A percentile compares a stretch with the other conserved stretches of the same genome.
Evolutionary conservation across 2,329 filamentous ascomycete genomes (phyloP).

Genomic region (Sordariomycetes sp.): DNA sequence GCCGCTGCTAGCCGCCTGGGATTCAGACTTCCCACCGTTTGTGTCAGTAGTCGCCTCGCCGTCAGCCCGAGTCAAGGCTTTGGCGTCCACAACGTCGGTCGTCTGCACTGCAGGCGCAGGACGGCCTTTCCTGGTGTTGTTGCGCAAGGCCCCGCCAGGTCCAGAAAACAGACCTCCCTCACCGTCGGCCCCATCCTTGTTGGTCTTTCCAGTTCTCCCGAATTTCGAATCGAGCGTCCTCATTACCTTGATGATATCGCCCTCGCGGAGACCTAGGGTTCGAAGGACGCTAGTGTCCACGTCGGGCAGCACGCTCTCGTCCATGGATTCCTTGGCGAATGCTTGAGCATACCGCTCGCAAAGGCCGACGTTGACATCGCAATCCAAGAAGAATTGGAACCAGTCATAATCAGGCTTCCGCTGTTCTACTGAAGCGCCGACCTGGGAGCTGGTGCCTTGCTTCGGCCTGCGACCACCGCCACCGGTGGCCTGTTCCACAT

Average conservation of each 20-base stretch:
- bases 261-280: slow-evolving; percentile 86
- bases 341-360: slow-evolving; percentile 91
- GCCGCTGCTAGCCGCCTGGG: slow-evolving; percentile 26
- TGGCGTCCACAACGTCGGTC: slow-evolving; percentile 78
- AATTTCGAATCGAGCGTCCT: slow-evolving; percentile 76
- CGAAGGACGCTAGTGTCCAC: slow-evolving; percentile 75
- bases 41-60: slow-evolving; percentile 7
- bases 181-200: slow-evolving; percentile 46
- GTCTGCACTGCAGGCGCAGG: slow-evolving; percentile 80
- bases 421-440: slow-evolving; percentile 51
- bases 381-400: slow-evolving; percentile 96
- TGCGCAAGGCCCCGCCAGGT: slow-evolving; percentile 78
- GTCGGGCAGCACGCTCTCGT: slow-evolving; percentile 83
- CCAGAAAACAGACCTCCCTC: slow-evolving; percentile 75
- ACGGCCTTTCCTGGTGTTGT: slow-evolving; percentile 88
- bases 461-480: slow-evolving; percentile 11
- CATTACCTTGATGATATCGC: slow-evolving; percentile 93
- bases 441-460: slow-evolving; percentile 18
- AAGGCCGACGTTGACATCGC: slow-evolving; percentile 82
- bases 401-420: slow-evolving; percentile 76
- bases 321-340: slow-evolving; percentile 88
- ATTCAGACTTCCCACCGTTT: slow-evolving; percentile 12
- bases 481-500: slow-evolving; percentile 81
- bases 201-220: slow-evolving; percentile 43
- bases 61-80: slow-evolving; percentile 62